phyloP scores from a whole-genome alignment of 2,329 filamentous ascomycete species.

The Phialophora verrucosa region DNA sequence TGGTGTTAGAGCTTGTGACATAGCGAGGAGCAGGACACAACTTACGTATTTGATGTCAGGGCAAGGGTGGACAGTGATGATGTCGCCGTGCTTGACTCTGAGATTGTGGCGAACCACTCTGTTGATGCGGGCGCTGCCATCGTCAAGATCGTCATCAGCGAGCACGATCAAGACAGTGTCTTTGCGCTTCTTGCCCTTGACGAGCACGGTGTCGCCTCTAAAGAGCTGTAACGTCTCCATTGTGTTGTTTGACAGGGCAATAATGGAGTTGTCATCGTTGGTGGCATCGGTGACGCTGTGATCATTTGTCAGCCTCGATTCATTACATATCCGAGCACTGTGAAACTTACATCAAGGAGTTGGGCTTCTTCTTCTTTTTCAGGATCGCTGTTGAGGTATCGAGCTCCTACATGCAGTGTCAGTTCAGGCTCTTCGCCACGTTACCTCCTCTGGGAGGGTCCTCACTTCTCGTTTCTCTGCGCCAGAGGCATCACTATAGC shows the following conservation, averaged over 20 bases:
- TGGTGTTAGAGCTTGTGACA: conserved; percentile 14
- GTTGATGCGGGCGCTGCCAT: conserved; percentile 96
- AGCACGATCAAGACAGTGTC: conserved; percentile 98
- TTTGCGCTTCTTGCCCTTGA: conserved; percentile 99
- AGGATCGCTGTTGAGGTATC: conserved; percentile 95
- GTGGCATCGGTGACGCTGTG: conserved; percentile 92
- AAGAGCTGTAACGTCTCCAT: conserved; percentile 99
- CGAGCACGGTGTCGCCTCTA: conserved; percentile 95
- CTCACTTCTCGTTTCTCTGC: conserved; percentile 82
- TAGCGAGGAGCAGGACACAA: conserved; percentile 40
- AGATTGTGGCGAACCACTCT: conserved; percentile 98
- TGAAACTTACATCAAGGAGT: conserved; percentile 84
- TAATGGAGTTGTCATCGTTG: conserved; percentile 99
- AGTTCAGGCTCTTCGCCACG: conserved; percentile 40
- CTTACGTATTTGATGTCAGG: conserved; percentile 99
- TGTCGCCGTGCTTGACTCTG: conserved; percentile 96
- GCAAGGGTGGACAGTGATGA: conserved; percentile 95
- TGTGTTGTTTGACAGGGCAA: conserved; percentile 95
- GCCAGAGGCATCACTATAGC: conserved; percentile 79
- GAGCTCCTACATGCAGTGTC: conserved; percentile 66
- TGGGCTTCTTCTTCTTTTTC: conserved; percentile 99
- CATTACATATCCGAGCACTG: neutral
- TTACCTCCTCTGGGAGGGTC: conserved; percentile 40
- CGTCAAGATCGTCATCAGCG: conserved; percentile 96
- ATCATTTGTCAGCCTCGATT: conserved; percentile 34